phyloP scores from a whole-genome alignment of 352 stramenopile genomes.

The Pythium biforme region DNA sequence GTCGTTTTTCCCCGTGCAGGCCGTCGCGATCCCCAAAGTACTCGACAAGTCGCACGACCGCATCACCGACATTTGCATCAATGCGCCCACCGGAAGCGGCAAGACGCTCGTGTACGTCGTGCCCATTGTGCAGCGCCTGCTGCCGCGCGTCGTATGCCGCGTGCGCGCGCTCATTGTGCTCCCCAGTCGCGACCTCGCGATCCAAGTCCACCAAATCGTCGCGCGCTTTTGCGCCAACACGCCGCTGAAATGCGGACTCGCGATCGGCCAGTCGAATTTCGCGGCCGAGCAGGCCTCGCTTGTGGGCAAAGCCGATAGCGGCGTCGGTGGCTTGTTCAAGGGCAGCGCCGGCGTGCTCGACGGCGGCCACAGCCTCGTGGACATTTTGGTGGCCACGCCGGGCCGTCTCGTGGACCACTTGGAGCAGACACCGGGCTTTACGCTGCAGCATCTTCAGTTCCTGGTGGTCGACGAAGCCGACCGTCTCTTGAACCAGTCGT shows the following conservation, averaged over 20 bases:
- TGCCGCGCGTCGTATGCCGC: conserved; percentile 74
- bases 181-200: conserved; percentile 95
- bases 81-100: conserved; percentile 95
- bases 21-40: conserved; percentile 91
- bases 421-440: conserved; percentile 96
- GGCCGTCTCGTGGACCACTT: conserved; percentile 97
- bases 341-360: conserved; percentile 35
- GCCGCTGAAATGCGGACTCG: conserved; percentile 86
- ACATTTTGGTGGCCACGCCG: conserved; percentile 97
- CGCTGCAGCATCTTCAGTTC: conserved; percentile 95
- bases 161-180: conserved; percentile 95
- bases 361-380: conserved; percentile 83
- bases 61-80: conserved; percentile 95
- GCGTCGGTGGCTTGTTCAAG: conserved; percentile 31
- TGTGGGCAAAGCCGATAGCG: conserved; percentile 42
- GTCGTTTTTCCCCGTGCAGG: conserved; percentile 95
- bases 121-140: conserved; percentile 92
- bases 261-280: conserved; percentile 92
- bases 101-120: conserved; percentile 98
- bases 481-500: conserved; percentile 95
- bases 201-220: conserved; percentile 87
- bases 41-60: conserved; percentile 81
- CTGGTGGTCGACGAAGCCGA: conserved; percentile 98
- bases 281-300: conserved; percentile 71
- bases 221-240: conserved; percentile 62